Conservation (phyloP, 176 grass and related monocot genomes). For the Phyllostachys edulis region DNA sequence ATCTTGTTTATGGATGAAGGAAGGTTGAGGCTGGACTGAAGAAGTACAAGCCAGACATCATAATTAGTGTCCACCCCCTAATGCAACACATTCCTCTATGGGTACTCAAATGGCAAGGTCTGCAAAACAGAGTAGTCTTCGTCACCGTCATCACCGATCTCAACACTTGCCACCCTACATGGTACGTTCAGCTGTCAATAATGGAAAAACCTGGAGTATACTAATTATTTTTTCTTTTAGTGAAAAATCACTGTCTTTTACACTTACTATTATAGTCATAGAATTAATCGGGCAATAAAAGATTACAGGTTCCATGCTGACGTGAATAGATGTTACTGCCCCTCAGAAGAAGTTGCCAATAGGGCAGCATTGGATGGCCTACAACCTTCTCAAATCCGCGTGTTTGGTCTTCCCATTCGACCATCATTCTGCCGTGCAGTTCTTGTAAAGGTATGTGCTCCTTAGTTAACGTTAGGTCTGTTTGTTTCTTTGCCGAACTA, state of each 20-base stretch:
- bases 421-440: slow-evolving; percentile 90
- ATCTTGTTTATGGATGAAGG: slow-evolving; percentile 64
- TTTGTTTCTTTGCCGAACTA: not conserved
- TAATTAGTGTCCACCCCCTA: slow-evolving; percentile 98
- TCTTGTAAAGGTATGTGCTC: slow-evolving; percentile 75
- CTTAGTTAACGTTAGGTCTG: not conserved
- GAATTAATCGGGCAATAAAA: not conserved
- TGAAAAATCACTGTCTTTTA: not conserved
- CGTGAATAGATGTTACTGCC: slow-evolving; percentile 99
- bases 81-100: slow-evolving; percentile 99
- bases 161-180: slow-evolving; percentile 96
- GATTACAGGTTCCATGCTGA: slow-evolving; percentile 78
- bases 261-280: not conserved
- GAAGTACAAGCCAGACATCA: slow-evolving; percentile 99
- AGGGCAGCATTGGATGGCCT: slow-evolving; percentile 78
- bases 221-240: not conserved
- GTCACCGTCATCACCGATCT: slow-evolving; percentile 96
- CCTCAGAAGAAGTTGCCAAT: slow-evolving; percentile 94
- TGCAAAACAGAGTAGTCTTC: slow-evolving; percentile 84
- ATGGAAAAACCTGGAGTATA: not conserved
- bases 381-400: slow-evolving; percentile 68
- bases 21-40: slow-evolving; percentile 98
- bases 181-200: slow-evolving; percentile 39
- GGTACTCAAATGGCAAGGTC: slow-evolving; percentile 97
- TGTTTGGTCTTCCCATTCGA: slow-evolving; percentile 94